Evolutionary conservation across 805 yeast genomes (phyloP), one percentile per base, ranked within the genome.

Genomic region (Monosporozyma aerobia): DNA sequence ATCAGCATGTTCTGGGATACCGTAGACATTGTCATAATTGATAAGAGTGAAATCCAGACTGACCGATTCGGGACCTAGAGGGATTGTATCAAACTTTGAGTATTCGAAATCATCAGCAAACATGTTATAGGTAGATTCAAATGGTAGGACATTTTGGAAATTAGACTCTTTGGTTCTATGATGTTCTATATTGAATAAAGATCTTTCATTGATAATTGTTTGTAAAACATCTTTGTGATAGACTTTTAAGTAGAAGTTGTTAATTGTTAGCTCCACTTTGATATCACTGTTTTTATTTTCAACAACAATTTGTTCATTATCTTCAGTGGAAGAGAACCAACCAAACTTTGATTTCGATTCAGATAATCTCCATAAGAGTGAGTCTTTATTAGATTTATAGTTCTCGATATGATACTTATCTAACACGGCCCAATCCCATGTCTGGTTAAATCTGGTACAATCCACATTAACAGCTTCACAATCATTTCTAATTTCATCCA

Each of bases 1-100:
- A 59, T 88, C 96, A 0, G 98, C 92, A 63, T 94, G 99, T 68
- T 94, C 99, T 0, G 99, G 98, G 45, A 94, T 85, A n/a, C 99
- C 99, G 66, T 80, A 94, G 1, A 88, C 86, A 61, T 84, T 76
- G 5, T 73, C 65, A 58, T 75, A 83, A 0, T 80, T 82, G 2
- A 69, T 63, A 57, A 94, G 83, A 0, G 80, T 69, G 54, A 89
- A 77, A 65, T 94, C 99, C 30, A 87, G 57, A 0, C 85, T 97
- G 27, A 94, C 75, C 0, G 97, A 80, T 67, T 94, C 98, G 0
- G 99, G 98, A 0, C 96, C 96, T 41, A 86, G 69, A 7, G 90
- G 88, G 11, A 86, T 57, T 3, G 74, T 69, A 65, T 94, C 99
- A 3, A 61, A 67, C 37, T 65, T 74, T 2, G 87, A 78, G 62